phyloP scores from a whole-genome alignment of 306 rosid genomes.

The Hippophae tibetana region DNA sequence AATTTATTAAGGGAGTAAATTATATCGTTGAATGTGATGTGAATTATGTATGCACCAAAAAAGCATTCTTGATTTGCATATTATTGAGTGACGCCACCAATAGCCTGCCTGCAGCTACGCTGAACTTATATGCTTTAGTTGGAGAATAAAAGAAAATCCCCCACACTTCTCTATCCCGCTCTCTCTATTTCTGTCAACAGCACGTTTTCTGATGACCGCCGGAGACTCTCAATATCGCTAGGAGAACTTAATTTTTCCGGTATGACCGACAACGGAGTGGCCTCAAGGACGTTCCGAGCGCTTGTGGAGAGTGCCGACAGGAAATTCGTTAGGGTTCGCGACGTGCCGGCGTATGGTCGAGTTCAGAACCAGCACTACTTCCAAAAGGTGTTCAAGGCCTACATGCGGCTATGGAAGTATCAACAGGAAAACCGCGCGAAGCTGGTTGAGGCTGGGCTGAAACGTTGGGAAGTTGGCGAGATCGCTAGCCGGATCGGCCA shows the following conservation, averaged over 20 bases:
- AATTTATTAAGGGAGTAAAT: no score
- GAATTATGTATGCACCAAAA: no score
- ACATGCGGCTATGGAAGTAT: constrained; percentile 78
- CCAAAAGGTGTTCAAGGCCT: constrained; percentile 86
- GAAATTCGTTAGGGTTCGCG: constrained; percentile 88
- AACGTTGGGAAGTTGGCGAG: constrained; percentile 99
- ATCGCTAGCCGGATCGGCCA: constrained; percentile 98
- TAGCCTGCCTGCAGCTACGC: constrained; percentile 1
- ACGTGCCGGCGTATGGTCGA: constrained; percentile 77
- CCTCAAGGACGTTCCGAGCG: constrained; percentile 62
- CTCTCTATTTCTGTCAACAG: neutral
- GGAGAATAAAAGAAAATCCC: constrained; percentile 10
- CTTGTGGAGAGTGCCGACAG: constrained; percentile 86
- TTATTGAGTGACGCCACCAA: constrained; percentile 10
- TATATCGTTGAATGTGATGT: no score
- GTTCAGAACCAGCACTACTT: constrained; percentile 54
- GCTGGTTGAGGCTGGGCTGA: constrained; percentile 67
- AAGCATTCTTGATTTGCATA: neutral
- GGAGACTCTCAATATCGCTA: constrained; percentile 19
- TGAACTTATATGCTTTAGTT: no score
- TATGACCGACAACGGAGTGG: constrained; percentile 50
- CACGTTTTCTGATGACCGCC: constrained; percentile 49
- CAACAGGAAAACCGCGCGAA: constrained; percentile 76
- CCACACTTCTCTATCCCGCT: constrained; percentile 10
- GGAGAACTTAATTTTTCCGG: constrained; percentile 25